Conservation (phyloP, 2,329 filamentous ascomycete genomes). For the Diatrype stigma region DNA sequence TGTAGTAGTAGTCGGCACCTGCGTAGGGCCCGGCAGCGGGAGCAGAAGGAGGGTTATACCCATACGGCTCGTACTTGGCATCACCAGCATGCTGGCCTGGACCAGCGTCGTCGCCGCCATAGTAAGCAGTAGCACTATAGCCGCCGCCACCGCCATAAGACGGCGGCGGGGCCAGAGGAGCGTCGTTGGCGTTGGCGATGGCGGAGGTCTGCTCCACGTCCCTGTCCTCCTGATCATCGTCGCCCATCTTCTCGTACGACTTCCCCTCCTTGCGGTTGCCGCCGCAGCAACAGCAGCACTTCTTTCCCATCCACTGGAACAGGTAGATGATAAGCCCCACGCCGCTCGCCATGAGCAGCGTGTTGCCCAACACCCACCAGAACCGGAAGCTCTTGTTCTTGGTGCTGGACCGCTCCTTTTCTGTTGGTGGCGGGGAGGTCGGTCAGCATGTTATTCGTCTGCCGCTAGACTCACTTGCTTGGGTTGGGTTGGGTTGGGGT, state of each 20-base stretch:
- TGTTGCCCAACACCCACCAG: conserved; percentile 4
- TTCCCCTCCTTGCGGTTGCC: background rate
- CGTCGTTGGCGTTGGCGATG: background rate
- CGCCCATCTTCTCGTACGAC: background rate
- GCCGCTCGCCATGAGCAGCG: conserved; percentile 10
- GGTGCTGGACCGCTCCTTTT: background rate
- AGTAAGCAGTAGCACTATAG: background rate
- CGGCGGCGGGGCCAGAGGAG: background rate
- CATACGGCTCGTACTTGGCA: background rate
- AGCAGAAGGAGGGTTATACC: background rate
- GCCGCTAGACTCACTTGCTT: no score
- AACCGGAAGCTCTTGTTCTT: background rate
- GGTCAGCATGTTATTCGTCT: no score
- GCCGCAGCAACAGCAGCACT: background rate
- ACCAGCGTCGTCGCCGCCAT: background rate
- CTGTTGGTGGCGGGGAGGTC: no score
- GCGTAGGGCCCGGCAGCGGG: background rate
- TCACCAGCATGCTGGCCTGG: background rate
- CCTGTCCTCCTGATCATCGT: background rate
- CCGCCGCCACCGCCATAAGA: no score
- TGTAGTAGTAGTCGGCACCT: background rate
- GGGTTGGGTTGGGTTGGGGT: background rate
- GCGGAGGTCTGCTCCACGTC: background rate
- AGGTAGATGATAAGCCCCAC: conserved; percentile 9
- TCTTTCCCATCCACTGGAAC: conserved; percentile 1